Base-by-base conservation (phyloP, 2,329 filamentous ascomycete genomes). In the Calonectria crousiana region DNA sequence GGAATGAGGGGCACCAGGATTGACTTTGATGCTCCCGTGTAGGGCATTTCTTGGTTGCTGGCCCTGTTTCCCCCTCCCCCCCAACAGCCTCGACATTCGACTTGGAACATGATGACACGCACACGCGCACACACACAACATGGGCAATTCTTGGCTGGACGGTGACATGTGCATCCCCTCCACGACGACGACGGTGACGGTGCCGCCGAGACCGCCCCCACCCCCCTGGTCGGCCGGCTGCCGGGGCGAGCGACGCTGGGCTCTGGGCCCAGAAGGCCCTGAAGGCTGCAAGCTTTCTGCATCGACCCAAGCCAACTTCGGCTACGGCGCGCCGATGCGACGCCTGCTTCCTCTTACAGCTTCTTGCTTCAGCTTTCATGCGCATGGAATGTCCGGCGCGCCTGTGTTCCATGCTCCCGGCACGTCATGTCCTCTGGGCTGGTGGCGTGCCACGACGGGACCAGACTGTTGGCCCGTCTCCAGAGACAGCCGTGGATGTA, bases 301-400 rank as follows among this genome's bases (percentile, higher is more conserved):
- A 65, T 47, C 60, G 23, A 47, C 9, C 28, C 38, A 49, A 49
- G 41, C 60, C 60, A 30, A 10, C 38, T 49, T 49, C 20, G 60
- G 60, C 60, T 49, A 65, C 34, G 60, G 60, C 60, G 41, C 60
- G 60, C 60, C 60, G 60, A 65, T 65, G 60, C 60, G 8, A 65
- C 41, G 60, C 60, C 16, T 47, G 60, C 13, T 65, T 34, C 60
- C 41, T n/a, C 41, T 49, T 49, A 16, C 38, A 47, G 60, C 60
- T 34, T 47, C 38, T 65, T 65, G 60, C 60, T 65, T 65, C 60
- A 65, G 60, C 60, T 65, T 65, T 41, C 38, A 44, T 64, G 60
- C 11, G 26, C 16, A 32, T 65, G 60, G 60, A 65, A 65, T 65
- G 60, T 16, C 56, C 56, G 56, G 18, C 30, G 16, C 20, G 14